Evolutionary conservation across 1,284 basidiomycete species (phyloP), one percentile per base, ranked within the genome.

Genomic region (Ustilago tritici): DNA sequence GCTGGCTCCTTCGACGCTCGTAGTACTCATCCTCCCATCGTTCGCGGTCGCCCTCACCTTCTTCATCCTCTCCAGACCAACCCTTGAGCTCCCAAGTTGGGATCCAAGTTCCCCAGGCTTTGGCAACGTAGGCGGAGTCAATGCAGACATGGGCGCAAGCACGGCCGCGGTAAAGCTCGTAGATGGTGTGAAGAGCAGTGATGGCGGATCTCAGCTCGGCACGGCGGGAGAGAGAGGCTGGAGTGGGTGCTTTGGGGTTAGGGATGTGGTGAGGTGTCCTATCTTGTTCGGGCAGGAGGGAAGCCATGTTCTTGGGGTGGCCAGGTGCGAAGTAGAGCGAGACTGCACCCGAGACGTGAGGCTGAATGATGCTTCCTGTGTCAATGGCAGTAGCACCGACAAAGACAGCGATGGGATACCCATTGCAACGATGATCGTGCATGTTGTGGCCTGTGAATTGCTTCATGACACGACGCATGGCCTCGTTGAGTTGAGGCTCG

Each of bases 41-140:
- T 32, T 70, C 64, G 43, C 53, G 35, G 23, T 65, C 69, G n/a
- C 61, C 62, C 10, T 66, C 66, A n/a, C 31, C n/a, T 41, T 73
- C 66, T 43, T 74, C 68, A 47, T 76, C 70, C 64, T 77, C 77
- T 34, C 79, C 80, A 1, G 82, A 80, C 82, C 82, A 83, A 23
- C 82, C 82, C 28, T 75, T 56, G 57, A 60, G 55, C 60, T 83
- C 82, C 82, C 82, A 83, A 12, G 73, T 61, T 3, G 82, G 82
- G 34, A 83, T 83, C 82, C 82, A 83, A 9, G 74, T 71, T 12
- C 79, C 80, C 82, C 82, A 83, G 2, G 82, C 82, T 60, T 83
- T 83, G 65, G 82, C 82, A 15, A 82, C 79, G 66, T 83, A 83
- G 2, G 80, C 75, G 32, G 74, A 78, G 62, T 81, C 80, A 49